phyloP scores from a whole-genome alignment of 495 filamentous ascomycete species.

The Neurospora discreta region DNA sequence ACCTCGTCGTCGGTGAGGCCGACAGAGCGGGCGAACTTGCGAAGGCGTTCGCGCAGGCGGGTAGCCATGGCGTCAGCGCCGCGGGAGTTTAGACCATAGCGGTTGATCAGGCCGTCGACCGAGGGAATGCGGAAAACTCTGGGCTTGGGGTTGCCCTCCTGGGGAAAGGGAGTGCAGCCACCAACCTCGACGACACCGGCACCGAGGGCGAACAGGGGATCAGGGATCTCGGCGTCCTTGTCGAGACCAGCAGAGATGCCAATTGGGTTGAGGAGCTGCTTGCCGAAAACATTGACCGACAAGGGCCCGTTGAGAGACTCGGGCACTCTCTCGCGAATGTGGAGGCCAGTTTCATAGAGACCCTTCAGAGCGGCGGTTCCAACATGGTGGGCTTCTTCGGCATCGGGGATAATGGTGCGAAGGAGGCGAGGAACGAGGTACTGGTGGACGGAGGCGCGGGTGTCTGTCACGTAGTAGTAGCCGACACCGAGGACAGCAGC shows the following conservation, averaged over 20 bases:
- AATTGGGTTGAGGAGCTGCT: constrained; percentile 69
- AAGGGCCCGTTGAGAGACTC: constrained; percentile 18
- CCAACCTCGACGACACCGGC: constrained; percentile 82
- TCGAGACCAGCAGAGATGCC: constrained; percentile 89
- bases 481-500: constrained; percentile 22
- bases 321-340: constrained; percentile 59
- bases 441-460: constrained; percentile 72
- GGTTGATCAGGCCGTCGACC: constrained; percentile 80
- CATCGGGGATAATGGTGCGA: constrained; percentile 62
- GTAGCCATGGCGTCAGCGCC: constrained; percentile 80
- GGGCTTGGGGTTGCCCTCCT: constrained; percentile 76
- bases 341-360: constrained; percentile 52
- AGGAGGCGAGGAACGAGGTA: constrained; percentile 69
- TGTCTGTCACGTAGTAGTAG: constrained; percentile 82
- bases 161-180: constrained; percentile 73
- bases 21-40: constrained; percentile 58
- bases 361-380: constrained; percentile 58
- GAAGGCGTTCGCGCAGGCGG: constrained; percentile 63
- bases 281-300: constrained; percentile 59
- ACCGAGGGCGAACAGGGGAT: constrained; percentile 70
- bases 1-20: constrained; percentile 63
- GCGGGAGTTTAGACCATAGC: constrained; percentile 87
- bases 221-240: constrained; percentile 82
- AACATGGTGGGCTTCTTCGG: constrained; percentile 80
- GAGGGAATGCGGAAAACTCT: constrained; percentile 77